Percentiles rank a stretch among this genome's conserved stretches.
phyloP scores from a whole-genome alignment of 2,329 filamentous ascomycete genomes.

The Coniochaeta sp. region DNA sequence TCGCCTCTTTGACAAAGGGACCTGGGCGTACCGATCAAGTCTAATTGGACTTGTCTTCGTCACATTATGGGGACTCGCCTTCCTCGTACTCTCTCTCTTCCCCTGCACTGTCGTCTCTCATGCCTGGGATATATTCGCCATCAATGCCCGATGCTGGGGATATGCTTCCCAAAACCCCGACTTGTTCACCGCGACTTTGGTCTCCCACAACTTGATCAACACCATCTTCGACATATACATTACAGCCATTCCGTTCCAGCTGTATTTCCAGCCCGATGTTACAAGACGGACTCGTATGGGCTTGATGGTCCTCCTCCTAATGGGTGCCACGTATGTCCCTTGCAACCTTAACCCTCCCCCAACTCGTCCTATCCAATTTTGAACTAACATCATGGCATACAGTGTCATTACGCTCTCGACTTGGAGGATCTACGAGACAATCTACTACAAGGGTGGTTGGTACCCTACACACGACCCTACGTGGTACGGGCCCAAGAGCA shows the following conservation, averaged over 20 bases:
- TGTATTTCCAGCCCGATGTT: constrained; percentile 9
- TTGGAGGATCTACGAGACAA: constrained; percentile 14
- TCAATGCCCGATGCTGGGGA: constrained; percentile 8
- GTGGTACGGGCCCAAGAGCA: constrained; percentile 17
- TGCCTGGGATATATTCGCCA: constrained; percentile 9
- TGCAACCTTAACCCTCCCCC: not conserved
- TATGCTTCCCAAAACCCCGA: constrained; percentile 10
- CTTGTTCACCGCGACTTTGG: constrained; percentile 10
- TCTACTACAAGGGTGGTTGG: constrained; percentile 12
- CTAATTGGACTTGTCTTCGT: constrained; percentile 7
- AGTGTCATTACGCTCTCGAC: constrained; percentile 16
- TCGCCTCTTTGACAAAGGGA: constrained; percentile 12
- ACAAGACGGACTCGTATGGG: constrained; percentile 8
- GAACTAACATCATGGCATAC: not conserved
- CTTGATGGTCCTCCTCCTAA: constrained; percentile 9
- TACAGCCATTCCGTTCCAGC: constrained; percentile 9
- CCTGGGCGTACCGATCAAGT: constrained; percentile 8
- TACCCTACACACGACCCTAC: constrained; percentile 18
- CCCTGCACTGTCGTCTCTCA: constrained; percentile 9
- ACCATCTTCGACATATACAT: constrained; percentile 15
- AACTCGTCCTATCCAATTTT: not conserved
- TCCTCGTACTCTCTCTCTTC: constrained; percentile 10
- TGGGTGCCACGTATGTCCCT: constrained; percentile 9
- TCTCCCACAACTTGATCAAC: constrained; percentile 13
- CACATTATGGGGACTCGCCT: constrained; percentile 10